Conservation (phyloP, 139 green algal genomes). For the Protoeuglena noctilucae region DNA sequence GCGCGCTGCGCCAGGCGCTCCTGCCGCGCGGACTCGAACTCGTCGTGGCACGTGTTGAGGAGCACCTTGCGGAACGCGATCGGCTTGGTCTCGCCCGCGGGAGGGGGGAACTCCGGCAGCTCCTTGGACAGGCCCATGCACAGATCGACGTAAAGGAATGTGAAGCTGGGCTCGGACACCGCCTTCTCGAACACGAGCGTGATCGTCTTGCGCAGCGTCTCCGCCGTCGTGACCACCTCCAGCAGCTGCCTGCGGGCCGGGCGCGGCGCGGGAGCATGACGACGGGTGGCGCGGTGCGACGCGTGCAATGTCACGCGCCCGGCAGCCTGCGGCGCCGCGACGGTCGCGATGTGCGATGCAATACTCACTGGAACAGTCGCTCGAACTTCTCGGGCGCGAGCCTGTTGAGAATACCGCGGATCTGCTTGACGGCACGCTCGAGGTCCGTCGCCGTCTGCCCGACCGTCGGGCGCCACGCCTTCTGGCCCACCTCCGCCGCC, state of each 20-base stretch:
- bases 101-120: conserved; percentile 45
- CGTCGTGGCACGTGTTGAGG: conserved; percentile 97
- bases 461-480: conserved; percentile 39
- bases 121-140: conserved; percentile 32
- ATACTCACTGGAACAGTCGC: conserved; percentile 56
- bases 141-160: conserved; percentile 68
- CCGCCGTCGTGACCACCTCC: conserved; percentile 45
- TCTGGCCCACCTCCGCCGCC: conserved; percentile 47
- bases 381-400: conserved; percentile 99
- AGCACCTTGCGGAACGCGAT: conserved; percentile 81
- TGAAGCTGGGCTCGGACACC: conserved; percentile 92
- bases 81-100: conserved; percentile 44
- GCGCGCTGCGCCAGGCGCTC: conserved; percentile 14
- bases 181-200: conserved; percentile 92
- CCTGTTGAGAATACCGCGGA: conserved; percentile 90
- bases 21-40: conserved; percentile 74
- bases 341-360: no score
- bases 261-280: no score
- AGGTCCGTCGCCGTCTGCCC: conserved; percentile 15
- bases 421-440: neutral
- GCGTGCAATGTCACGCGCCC: no score
- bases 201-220: conserved; percentile 58
- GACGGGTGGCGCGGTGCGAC: no score
- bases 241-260: conserved; percentile 69
- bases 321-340: no score